Evolutionary conservation across 2,329 filamentous ascomycete species (phyloP).

Genomic region (Penicillium sp.): DNA sequence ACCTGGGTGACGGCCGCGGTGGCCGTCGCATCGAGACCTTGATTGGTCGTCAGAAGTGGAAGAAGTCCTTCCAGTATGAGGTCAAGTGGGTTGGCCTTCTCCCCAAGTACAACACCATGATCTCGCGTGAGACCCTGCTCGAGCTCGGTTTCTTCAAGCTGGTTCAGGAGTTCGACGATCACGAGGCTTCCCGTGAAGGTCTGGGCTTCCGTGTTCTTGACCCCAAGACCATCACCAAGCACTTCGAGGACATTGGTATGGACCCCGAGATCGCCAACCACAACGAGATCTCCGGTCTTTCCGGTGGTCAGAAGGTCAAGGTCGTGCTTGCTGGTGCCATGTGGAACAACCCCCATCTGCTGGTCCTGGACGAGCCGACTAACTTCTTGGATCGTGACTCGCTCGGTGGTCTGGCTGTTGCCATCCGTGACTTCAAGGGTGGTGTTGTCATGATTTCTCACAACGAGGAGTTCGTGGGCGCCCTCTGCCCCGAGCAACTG

Average conservation of each 20-base stretch:
- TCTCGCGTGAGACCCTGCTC: conserved; percentile 86
- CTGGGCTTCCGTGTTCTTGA: conserved; percentile 92
- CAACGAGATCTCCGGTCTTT: conserved; percentile 94
- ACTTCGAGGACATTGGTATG: conserved; percentile 94
- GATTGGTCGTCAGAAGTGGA: conserved; percentile 96
- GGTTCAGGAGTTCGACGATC: conserved; percentile 96
- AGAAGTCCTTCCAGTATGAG: conserved; percentile 99
- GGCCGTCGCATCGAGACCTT: conserved; percentile 76
- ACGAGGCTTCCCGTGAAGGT: conserved; percentile 97
- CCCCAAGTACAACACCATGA: conserved; percentile 88
- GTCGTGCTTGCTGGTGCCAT: conserved; percentile 93
- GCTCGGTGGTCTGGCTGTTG: conserved; percentile 91
- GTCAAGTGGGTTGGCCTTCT: conserved; percentile 88
- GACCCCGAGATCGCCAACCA: conserved; percentile 98
- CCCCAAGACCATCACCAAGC: conserved; percentile 91
- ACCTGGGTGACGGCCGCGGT: conserved; percentile 79
- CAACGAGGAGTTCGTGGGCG: conserved; percentile 98
- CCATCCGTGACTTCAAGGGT: conserved; percentile 96
- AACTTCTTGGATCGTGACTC: conserved; percentile 99
- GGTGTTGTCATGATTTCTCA: conserved; percentile 99
- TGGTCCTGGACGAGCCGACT: conserved; percentile 96
- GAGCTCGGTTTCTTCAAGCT: conserved; percentile 88
- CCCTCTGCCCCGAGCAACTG: conserved; percentile 94
- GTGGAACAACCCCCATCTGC: conserved; percentile 98
- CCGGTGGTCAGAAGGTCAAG: conserved; percentile 98